phyloP scores from a whole-genome alignment of 148 eudicot genomes.

The Rhododendron williamsianum region DNA sequence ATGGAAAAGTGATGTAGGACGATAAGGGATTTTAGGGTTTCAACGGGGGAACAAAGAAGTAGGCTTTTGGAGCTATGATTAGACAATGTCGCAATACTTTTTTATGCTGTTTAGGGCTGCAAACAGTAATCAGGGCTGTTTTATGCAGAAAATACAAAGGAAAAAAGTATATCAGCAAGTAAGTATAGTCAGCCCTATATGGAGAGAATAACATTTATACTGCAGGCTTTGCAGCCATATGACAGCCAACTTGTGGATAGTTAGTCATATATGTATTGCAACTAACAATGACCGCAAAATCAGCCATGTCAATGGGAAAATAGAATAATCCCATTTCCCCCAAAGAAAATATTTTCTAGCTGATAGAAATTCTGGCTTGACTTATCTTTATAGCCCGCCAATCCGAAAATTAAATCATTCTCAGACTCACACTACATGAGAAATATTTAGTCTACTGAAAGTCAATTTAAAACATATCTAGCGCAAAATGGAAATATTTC shows the following conservation, averaged over 20 bases:
- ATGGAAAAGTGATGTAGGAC: neutral
- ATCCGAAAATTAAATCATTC: neutral
- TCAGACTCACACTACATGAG: neutral
- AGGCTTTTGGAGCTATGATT: neutral
- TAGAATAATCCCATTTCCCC: neutral
- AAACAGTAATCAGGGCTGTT: neutral
- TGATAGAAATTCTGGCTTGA: neutral
- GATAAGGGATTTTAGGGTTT: neutral
- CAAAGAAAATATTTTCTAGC: neutral
- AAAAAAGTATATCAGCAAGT: neutral
- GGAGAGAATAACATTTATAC: neutral
- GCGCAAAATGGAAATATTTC: neutral
- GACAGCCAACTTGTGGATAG: neutral
- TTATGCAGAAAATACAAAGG: too few species aligned
- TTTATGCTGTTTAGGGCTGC: neutral
- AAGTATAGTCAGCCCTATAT: neutral
- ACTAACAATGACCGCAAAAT: neutral
- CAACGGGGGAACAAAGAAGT: neutral
- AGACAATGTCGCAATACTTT: neutral
- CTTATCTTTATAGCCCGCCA: neutral
- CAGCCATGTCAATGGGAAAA: neutral
- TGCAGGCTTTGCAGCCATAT: neutral
- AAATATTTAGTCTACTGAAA: neutral
- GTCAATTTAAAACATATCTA: neutral
- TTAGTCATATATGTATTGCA: neutral